Evolutionary conservation across 768 basidiomycete species (phyloP).

Genomic region (Baorangia bicolor): DNA sequence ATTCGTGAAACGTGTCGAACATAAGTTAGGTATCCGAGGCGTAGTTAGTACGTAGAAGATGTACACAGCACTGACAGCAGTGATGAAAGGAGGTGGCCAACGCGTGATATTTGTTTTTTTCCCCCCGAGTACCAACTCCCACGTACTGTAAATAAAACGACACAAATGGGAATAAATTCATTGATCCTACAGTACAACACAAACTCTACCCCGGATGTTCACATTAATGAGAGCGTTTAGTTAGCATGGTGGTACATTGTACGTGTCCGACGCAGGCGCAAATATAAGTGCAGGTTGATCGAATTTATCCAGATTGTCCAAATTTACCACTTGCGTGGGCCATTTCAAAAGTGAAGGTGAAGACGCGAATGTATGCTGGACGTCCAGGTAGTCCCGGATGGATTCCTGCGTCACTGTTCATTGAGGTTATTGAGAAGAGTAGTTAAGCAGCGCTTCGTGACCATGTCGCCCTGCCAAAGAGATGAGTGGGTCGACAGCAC

Average conservation of each 20-base stretch:
- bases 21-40: slow-evolving; percentile 6
- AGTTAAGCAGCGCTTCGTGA: slow-evolving; percentile 92
- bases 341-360: slow-evolving; percentile 17
- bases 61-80: neutral
- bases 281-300: slow-evolving; percentile 30
- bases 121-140: slow-evolving; percentile 1
- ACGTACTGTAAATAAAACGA: slow-evolving; percentile 3
- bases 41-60: neutral
- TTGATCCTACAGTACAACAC: slow-evolving; percentile 36
- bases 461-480: slow-evolving; percentile 81
- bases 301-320: slow-evolving; percentile 33
- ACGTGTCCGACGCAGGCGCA: slow-evolving; percentile 23
- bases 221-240: slow-evolving; percentile 33
- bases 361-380: slow-evolving; percentile 5
- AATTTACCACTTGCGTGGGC: slow-evolving; percentile 21
- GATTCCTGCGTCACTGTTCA: slow-evolving; percentile 45
- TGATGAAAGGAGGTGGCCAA: neutral
- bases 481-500: slow-evolving; percentile 12
- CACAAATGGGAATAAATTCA: slow-evolving; percentile 13
- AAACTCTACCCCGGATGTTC: slow-evolving; percentile 32
- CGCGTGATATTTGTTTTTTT: neutral
- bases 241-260: slow-evolving; percentile 34
- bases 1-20: slow-evolving; percentile 13
- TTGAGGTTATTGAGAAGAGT: slow-evolving; percentile 87
- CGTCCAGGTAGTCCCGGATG: neutral